Evolutionary conservation across 768 basidiomycete species (phyloP).

Genomic region (Suillus plorans): DNA sequence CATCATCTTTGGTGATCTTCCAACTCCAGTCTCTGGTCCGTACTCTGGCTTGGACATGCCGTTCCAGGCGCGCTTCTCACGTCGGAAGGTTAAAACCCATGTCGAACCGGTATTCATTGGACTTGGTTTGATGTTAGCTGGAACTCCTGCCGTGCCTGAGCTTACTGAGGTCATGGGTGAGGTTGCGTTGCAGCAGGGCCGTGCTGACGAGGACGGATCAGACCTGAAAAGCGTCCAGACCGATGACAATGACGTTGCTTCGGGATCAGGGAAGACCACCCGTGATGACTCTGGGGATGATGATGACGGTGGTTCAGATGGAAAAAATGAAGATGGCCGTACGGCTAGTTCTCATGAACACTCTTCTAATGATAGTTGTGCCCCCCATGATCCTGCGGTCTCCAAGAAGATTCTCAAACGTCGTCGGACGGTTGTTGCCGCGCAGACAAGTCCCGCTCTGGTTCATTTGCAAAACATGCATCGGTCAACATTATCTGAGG

Average conservation of each 20-base stretch:
- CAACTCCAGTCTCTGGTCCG: constrained; percentile 62
- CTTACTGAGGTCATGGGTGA: constrained; percentile 75
- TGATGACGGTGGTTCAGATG: constrained; percentile 46
- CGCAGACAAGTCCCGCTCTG: constrained; percentile 75
- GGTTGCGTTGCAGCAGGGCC: constrained; percentile 88
- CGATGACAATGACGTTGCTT: constrained; percentile 43
- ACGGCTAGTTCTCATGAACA: constrained; percentile 14
- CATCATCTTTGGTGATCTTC: constrained; percentile 91
- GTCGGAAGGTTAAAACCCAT: constrained; percentile 70
- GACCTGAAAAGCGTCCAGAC: constrained; percentile 50
- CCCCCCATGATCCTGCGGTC: constrained; percentile 10
- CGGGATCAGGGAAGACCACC: constrained; percentile 20
- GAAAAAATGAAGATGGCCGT: constrained; percentile 34
- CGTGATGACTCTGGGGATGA: constrained; percentile 30
- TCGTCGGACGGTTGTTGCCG: constrained; percentile 56
- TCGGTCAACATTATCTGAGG: constrained; percentile 61
- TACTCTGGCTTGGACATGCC: constrained; percentile 62
- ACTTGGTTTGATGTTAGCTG: constrained; percentile 78
- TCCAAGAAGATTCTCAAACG: constrained; percentile 23
- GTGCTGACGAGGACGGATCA: constrained; percentile 61
- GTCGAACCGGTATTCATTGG: constrained; percentile 79
- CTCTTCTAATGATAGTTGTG: constrained; percentile 16
- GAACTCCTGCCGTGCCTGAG: constrained; percentile 71
- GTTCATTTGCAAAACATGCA: constrained; percentile 55
- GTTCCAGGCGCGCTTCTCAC: constrained; percentile 45